Evolutionary conservation across 2,329 filamentous ascomycete species (phyloP).

Genomic region (Exophiala dermatitidis): DNA sequence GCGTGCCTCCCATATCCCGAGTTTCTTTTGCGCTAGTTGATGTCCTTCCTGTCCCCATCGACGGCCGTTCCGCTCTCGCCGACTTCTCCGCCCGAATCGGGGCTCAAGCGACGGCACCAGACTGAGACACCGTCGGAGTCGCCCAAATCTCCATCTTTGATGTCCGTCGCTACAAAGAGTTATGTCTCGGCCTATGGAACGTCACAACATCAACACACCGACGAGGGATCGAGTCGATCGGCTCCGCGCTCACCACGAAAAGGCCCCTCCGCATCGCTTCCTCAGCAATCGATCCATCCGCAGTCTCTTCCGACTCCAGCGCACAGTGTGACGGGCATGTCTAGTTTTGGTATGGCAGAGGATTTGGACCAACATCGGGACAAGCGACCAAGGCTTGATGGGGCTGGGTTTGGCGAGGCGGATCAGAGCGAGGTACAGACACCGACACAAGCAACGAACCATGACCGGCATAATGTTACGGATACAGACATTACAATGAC

Average conservation of each 20-base stretch:
- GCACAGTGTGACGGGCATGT: slow-evolving; percentile 38
- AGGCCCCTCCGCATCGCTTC: slow-evolving; percentile 35
- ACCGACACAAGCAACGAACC: slow-evolving; percentile 18
- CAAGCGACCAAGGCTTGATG: slow-evolving; percentile 23
- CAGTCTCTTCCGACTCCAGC: slow-evolving; percentile 42
- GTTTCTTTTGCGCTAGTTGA: slow-evolving; percentile 18
- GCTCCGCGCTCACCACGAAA: slow-evolving; percentile 34
- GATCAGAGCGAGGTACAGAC: slow-evolving; percentile 22
- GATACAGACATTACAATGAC: slow-evolving; percentile 6
- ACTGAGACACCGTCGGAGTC: slow-evolving; percentile 21
- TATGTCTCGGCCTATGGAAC: slow-evolving; percentile 42
- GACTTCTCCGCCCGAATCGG: slow-evolving; percentile 37
- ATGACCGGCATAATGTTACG: slow-evolving; percentile 23
- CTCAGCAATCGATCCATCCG: slow-evolving; percentile 36
- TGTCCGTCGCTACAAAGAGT: slow-evolving; percentile 44
- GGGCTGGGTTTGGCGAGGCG: slow-evolving; percentile 6
- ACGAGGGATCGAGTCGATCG: slow-evolving; percentile 32
- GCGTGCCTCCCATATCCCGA: slow-evolving; percentile 8
- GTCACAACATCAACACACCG: slow-evolving; percentile 34
- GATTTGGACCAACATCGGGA: slow-evolving; percentile 25
- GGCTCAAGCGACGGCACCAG: slow-evolving; percentile 31
- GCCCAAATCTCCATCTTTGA: slow-evolving; percentile 40
- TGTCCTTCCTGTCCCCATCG: slow-evolving; percentile 26
- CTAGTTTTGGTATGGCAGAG: slow-evolving; percentile 34
- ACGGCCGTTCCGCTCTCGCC: slow-evolving; percentile 38